phyloP scores from a whole-genome alignment of 768 basidiomycete species.

The Termitomyces bulborhizus region DNA sequence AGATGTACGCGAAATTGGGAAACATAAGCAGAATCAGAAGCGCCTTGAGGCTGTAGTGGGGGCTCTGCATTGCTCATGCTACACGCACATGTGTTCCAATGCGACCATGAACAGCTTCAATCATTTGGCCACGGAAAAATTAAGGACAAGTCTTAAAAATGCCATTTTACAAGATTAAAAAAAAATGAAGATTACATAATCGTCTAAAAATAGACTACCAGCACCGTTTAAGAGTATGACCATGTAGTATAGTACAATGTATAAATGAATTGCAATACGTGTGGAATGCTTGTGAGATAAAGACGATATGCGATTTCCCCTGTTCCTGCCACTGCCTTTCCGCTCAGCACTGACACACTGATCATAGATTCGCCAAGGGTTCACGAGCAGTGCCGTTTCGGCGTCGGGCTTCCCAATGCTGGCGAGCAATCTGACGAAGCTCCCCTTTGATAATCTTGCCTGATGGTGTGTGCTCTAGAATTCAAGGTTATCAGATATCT shows the following conservation, averaged over 20 bases:
- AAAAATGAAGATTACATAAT: not conserved
- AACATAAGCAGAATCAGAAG: slow-evolving; percentile 14
- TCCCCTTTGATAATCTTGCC: slow-evolving; percentile 53
- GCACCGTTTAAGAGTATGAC: not conserved
- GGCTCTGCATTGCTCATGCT: slow-evolving; percentile 15
- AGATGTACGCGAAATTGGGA: slow-evolving; percentile 28
- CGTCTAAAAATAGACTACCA: not conserved
- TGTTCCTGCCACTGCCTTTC: not conserved
- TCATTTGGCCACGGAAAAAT: slow-evolving; percentile 3
- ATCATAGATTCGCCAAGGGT: slow-evolving; percentile 31
- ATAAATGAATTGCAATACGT: not conserved
- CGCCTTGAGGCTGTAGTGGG: slow-evolving; percentile 1
- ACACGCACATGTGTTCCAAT: slow-evolving; percentile 9
- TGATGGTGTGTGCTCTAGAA: slow-evolving; percentile 47
- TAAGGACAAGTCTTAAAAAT: not conserved
- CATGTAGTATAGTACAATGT: not conserved
- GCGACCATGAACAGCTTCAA: not conserved
- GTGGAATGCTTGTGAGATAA: not conserved
- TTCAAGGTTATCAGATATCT: slow-evolving; percentile 1
- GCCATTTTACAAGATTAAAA: not conserved
- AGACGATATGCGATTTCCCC: not conserved
- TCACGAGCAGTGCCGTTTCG: slow-evolving; percentile 25
- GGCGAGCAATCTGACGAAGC: slow-evolving; percentile 39
- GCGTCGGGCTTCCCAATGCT: slow-evolving; percentile 35
- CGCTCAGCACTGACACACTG: not conserved